These are phyloP conservation scores for Aureobasidium leucospermi DNA, from an alignment of 2,329 filamentous ascomycete species.

Conservation along the genomic window DNA sequence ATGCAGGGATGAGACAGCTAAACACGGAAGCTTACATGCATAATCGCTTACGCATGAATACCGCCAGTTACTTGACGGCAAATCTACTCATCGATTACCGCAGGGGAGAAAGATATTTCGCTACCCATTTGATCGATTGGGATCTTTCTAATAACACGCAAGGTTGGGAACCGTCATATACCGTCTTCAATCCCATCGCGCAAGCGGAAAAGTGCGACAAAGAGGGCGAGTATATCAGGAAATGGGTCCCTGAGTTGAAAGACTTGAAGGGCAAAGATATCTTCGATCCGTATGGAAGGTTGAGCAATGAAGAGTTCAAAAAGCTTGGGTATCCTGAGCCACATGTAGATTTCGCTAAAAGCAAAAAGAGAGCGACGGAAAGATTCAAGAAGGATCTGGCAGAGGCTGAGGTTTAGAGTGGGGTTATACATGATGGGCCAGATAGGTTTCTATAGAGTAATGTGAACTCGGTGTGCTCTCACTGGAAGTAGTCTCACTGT, in stretches of 20 bases:
- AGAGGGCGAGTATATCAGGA: slow-evolving; percentile 31
- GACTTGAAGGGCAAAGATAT: slow-evolving; percentile 40
- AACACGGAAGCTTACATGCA: slow-evolving; percentile 46
- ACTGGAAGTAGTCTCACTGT: no score
- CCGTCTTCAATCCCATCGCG: slow-evolving; percentile 38
- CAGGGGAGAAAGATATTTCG: slow-evolving; percentile 44
- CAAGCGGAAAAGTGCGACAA: slow-evolving; percentile 34
- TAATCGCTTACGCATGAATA: slow-evolving; percentile 46
- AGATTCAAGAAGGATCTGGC: slow-evolving; percentile 39
- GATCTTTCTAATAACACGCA: slow-evolving; percentile 46
- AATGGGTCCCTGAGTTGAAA: slow-evolving; percentile 32
- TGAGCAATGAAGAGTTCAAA: slow-evolving; percentile 42
- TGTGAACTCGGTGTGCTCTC: no score
- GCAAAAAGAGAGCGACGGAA: slow-evolving; percentile 35
- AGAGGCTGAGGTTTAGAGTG: slow-evolving; percentile 28
- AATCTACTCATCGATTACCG: slow-evolving; percentile 46
- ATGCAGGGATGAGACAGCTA: slow-evolving; percentile 46
- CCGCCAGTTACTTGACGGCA: slow-evolving; percentile 40
- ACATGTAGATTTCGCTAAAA: slow-evolving; percentile 39
- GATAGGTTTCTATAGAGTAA: no score
- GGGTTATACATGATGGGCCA: no score
- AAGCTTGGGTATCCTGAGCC: slow-evolving; percentile 40
- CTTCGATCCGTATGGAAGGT: slow-evolving; percentile 39
- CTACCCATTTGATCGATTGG: slow-evolving; percentile 42
- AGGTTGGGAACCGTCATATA: slow-evolving; percentile 46